phyloP scores from a whole-genome alignment of 805 yeast genomes.

The Vanderwaltozyma verrucispora region DNA sequence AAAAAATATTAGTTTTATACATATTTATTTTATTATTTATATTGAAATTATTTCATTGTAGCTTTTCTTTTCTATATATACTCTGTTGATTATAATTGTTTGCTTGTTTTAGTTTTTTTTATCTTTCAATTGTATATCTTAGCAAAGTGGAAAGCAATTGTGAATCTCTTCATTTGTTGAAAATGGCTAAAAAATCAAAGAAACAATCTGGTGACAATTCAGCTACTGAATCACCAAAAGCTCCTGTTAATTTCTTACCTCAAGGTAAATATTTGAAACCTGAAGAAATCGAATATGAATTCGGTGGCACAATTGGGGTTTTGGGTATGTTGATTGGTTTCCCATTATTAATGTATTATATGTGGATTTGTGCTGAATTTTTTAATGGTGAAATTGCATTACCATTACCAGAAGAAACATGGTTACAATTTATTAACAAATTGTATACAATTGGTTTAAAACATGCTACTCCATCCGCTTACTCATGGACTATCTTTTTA shows the following conservation, averaged over 20 bases:
- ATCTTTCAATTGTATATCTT: too few relatives aligned
- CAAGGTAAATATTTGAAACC: constrained; percentile 33
- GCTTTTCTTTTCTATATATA: too few relatives aligned
- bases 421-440: constrained; percentile 38
- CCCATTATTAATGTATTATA: constrained; percentile 89
- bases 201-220: too few relatives aligned
- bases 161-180: too few relatives aligned
- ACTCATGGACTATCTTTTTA: constrained; percentile 63
- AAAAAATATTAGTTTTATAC: too few relatives aligned
- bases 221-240: too few relatives aligned
- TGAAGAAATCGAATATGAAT: constrained; percentile 67
- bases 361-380: constrained; percentile 86
- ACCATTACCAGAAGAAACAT: constrained; percentile 53
- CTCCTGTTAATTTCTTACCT: constrained; percentile 20
- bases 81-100: too few relatives aligned
- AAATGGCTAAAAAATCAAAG: too few relatives aligned
- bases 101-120: too few relatives aligned
- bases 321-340: constrained; percentile 86
- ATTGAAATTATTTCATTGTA: too few relatives aligned
- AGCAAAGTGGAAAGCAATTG: too few relatives aligned
- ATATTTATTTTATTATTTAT: too few relatives aligned
- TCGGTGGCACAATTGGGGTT: constrained; percentile 90
- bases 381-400: constrained; percentile 64
- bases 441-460: constrained; percentile 37
- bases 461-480: constrained; percentile 47